Percentiles rank a stretch among this genome's conserved stretches.
These are phyloP conservation scores for Trypanosoma grayi DNA, from an alignment of 208 protist species.

Conservation along the genomic window DNA sequence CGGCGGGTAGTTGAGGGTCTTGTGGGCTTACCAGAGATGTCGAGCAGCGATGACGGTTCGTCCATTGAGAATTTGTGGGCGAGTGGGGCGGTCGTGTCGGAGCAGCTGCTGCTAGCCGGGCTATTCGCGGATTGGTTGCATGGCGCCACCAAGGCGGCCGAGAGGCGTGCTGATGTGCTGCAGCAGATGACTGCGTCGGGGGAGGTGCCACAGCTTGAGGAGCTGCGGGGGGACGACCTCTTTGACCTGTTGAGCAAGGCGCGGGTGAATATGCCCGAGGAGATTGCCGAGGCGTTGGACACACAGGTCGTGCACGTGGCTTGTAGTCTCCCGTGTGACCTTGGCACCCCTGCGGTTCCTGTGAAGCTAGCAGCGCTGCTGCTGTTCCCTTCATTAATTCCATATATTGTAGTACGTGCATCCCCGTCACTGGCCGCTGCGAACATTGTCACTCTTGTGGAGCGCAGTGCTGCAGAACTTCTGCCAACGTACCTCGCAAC, in stretches of 20 bases:
- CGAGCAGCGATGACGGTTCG: not conserved
- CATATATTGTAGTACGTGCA: constrained; percentile 21
- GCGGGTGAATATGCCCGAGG: constrained; percentile 11
- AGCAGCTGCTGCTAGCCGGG: constrained; percentile 15
- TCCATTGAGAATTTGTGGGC: constrained; percentile 26
- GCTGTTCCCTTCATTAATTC: constrained; percentile 27
- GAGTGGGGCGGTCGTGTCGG: constrained; percentile 2
- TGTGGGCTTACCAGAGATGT: not conserved
- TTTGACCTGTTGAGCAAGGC: constrained; percentile 13
- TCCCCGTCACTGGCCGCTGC: constrained; percentile 4
- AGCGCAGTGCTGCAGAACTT: constrained; percentile 8
- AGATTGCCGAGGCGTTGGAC: constrained; percentile 17
- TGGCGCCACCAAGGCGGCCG: not conserved
- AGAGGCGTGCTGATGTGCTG: not conserved
- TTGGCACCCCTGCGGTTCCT: not conserved
- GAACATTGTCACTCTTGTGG: constrained; percentile 17
- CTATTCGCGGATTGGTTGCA: constrained; percentile 23
- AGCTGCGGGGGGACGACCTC: not conserved
- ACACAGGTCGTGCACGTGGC: constrained; percentile 20
- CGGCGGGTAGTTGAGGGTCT: constrained; percentile 40
- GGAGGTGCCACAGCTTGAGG: not conserved
- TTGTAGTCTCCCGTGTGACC: not conserved
- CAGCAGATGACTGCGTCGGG: not conserved
- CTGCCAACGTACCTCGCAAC: constrained; percentile 21
- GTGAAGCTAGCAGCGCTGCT: constrained; percentile 17